Evolutionary conservation across 805 yeast genomes (phyloP), one percentile per base, ranked within the genome.

Genomic region (Monosporozyma yasuniensis): DNA sequence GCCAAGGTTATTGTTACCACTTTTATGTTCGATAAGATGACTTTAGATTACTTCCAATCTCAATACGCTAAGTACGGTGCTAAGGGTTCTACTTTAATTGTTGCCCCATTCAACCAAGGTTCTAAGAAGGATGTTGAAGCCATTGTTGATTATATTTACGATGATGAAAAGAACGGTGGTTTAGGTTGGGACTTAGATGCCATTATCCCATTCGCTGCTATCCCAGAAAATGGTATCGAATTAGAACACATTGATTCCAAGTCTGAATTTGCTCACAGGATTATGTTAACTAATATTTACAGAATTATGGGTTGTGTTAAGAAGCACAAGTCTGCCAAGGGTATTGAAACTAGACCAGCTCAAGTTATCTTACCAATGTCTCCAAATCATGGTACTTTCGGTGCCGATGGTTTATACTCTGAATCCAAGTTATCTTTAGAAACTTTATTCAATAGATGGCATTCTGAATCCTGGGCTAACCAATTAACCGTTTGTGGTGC

Each of bases 61-160:
- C 77, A 91, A 74, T 95, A 93, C 71, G 83, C 96, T 47, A 83
- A 91, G 64, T 84, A 78, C 62, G 99, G 99, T 73, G 87, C 96
- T 50, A 71, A 86, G 56, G 97, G 96, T 41, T 86, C 96, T 46
- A 81, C 90, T 55, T 78, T 93, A 68, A 85, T 88, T 60, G 97
- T 93, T 57, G 99, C 93, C 60, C 99, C 99, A 58, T 93, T 93
- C 78, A 93, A 93, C 77, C 99, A 93, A 76, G 99, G 96, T 69
- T 89, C 97, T 39, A 85, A 84, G 65, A 88, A 84, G 67, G 99
- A 93, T 72, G 95, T 89, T 55, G 84, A 86, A 60, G 84, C 90
- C 47, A 79, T 93, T 56, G 77, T 90, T 52, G 77, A 82, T 51
- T 93, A 80, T 77, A 88, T 93, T 66, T 93, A 91, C 69, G 84